These are phyloP conservation scores for Aureobasidium sp. DNA, from an alignment of 2,329 filamentous ascomycete genomes.

Conservation along the genomic window DNA sequence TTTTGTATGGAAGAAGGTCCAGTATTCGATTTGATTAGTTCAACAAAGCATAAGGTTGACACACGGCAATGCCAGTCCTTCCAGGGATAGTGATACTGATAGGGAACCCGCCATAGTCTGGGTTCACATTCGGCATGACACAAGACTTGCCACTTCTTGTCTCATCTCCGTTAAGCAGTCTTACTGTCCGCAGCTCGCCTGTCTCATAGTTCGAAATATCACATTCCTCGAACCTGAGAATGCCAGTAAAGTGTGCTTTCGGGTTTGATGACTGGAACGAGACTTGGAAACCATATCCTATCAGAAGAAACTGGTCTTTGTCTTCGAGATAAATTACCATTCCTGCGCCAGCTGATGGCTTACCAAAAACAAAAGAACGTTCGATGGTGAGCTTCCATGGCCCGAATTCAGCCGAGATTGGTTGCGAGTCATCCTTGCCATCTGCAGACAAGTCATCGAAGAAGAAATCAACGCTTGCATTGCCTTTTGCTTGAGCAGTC, in stretches of 20 bases:
- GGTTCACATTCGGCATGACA: slow-evolving; percentile 50
- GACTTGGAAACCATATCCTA: slow-evolving; percentile 40
- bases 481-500: slow-evolving; percentile 31
- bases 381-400: slow-evolving; percentile 33
- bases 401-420: slow-evolving; percentile 28
- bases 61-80: slow-evolving; percentile 40
- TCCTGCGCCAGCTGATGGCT: slow-evolving; percentile 33
- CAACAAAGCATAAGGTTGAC: slow-evolving; percentile 29
- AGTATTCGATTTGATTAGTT: too few relatives aligned
- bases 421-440: slow-evolving; percentile 24
- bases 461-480: slow-evolving; percentile 35
- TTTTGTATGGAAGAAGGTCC: too few relatives aligned
- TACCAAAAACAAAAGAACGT: slow-evolving; percentile 40
- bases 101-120: slow-evolving; percentile 49
- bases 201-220: slow-evolving; percentile 29
- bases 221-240: slow-evolving; percentile 37
- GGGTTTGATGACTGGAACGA: slow-evolving; percentile 24
- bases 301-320: slow-evolving; percentile 34
- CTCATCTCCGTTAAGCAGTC: slow-evolving; percentile 39
- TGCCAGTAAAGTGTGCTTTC: slow-evolving; percentile 35
- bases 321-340: slow-evolving; percentile 36
- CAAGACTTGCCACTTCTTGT: slow-evolving; percentile 39
- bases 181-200: slow-evolving; percentile 30
- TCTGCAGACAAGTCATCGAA: slow-evolving; percentile 31
- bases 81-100: slow-evolving; percentile 49